A percentile compares a stretch with the other conserved stretches of the same genome.
Conservation (phyloP, 2,329 filamentous ascomycete genomes). For the Diaporthe vaccinii region DNA sequence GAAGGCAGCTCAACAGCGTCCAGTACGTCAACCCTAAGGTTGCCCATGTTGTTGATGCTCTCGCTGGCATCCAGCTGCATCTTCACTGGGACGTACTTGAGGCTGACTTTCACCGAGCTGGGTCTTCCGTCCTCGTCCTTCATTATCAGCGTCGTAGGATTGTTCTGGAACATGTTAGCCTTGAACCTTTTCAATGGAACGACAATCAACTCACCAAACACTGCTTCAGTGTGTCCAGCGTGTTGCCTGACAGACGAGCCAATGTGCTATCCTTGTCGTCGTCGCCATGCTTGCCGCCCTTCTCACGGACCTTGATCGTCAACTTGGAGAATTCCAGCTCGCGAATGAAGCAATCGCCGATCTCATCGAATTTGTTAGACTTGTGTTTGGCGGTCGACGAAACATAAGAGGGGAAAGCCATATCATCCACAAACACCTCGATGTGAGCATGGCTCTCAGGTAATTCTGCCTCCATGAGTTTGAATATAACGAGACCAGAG, state of each 20-base stretch:
- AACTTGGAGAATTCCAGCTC: conserved; percentile 97
- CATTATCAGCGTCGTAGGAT: conserved; percentile 84
- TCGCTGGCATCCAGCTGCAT: conserved; percentile 96
- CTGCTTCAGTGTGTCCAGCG: conserved; percentile 87
- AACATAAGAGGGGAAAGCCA: conserved; percentile 89
- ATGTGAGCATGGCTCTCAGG: conserved; percentile 81
- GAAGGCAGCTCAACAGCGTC: conserved; percentile 90
- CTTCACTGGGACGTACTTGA: conserved; percentile 94
- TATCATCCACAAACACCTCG: conserved; percentile 94
- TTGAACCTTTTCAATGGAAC: neutral
- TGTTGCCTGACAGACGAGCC: conserved; percentile 86
- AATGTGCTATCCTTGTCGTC: conserved; percentile 81
- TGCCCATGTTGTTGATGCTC: conserved; percentile 99
- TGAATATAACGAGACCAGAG: conserved; percentile 94
- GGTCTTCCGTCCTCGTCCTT: conserved; percentile 82
- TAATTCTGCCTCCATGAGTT: conserved; percentile 90
- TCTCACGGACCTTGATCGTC: conserved; percentile 87
- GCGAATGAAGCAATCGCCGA: conserved; percentile 94
- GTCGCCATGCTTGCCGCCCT: conserved; percentile 79
- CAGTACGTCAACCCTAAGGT: conserved; percentile 91
- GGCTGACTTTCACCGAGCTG: conserved; percentile 88
- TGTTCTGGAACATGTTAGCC: conserved; percentile 72
- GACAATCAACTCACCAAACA: conserved; percentile 74
- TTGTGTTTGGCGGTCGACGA: conserved; percentile 81
- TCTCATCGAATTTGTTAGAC: conserved; percentile 85